These are phyloP conservation scores for Termitomyces heimii DNA, from an alignment of 768 basidiomycete species.

Conservation along the genomic window DNA sequence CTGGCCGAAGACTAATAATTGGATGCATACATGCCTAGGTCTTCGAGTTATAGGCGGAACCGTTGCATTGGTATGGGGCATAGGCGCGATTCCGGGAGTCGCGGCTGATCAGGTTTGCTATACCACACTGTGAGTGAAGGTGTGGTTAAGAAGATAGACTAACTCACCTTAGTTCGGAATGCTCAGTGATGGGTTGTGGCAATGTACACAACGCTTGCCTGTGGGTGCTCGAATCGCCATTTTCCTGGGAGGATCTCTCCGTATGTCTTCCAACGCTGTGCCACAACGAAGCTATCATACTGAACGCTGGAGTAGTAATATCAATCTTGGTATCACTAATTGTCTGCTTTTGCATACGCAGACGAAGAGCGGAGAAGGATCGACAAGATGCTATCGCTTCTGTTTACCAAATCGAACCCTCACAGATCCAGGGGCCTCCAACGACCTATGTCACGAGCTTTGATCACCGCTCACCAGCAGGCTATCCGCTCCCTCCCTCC, in stretches of 20 bases:
- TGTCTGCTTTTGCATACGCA: conserved; percentile 9
- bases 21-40: background rate
- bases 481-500: conserved; percentile 10
- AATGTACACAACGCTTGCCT: conserved; percentile 13
- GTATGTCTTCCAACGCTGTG: conserved; percentile 4
- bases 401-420: conserved; percentile 17
- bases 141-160: background rate
- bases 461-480: conserved; percentile 13
- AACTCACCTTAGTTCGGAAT: background rate
- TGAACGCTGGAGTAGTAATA: conserved; percentile 6
- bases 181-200: conserved; percentile 12
- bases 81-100: conserved; percentile 13
- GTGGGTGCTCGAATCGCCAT: conserved; percentile 15
- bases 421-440: conserved; percentile 16
- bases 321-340: conserved; percentile 7
- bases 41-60: conserved; percentile 11
- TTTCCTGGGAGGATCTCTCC: conserved; percentile 6
- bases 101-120: conserved; percentile 17
- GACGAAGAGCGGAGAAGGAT: conserved; percentile 6
- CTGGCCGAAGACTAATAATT: background rate
- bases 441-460: conserved; percentile 14
- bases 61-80: conserved; percentile 8
- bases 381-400: conserved; percentile 11
- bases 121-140: conserved; percentile 11
- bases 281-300: background rate